Evolutionary conservation across 495 filamentous ascomycete genomes (phyloP).

Genomic region (Aspergillus cavernicola): DNA sequence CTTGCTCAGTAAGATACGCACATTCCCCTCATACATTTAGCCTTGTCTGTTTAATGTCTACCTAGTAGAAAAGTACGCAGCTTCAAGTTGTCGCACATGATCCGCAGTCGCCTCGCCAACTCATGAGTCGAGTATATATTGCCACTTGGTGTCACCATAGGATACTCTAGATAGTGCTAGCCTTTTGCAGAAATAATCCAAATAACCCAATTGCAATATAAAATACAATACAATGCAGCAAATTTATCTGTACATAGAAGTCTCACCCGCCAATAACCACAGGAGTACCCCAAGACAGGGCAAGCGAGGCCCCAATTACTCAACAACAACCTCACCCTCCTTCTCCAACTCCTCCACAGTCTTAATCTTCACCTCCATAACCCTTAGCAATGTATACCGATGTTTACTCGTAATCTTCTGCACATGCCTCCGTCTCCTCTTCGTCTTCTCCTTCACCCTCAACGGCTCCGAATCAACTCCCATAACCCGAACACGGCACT

Average conservation of each 20-base stretch:
- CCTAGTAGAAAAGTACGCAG: too few relatives aligned
- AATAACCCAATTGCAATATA: conserved; percentile 1
- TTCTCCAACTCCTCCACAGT: conserved; percentile 52
- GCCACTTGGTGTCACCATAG: too few relatives aligned
- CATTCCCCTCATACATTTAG: too few relatives aligned
- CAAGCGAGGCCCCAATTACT: conserved; percentile 14
- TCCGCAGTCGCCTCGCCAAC: too few relatives aligned
- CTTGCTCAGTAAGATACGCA: too few relatives aligned
- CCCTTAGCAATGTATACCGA: conserved; percentile 75
- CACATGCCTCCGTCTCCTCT: conserved; percentile 73
- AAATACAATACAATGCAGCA: conserved; percentile 7
- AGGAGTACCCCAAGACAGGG: too few relatives aligned
- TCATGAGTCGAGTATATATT: too few relatives aligned
- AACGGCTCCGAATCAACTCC: conserved; percentile 86
- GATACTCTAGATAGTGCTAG: too few relatives aligned
- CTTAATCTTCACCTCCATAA: conserved; percentile 75
- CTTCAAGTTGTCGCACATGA: too few relatives aligned
- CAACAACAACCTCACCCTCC: conserved; percentile 40
- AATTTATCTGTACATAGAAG: neutral
- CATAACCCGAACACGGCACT: conserved; percentile 80
- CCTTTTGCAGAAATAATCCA: neutral
- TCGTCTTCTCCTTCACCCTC: conserved; percentile 87
- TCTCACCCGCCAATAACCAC: neutral
- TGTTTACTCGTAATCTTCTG: conserved; percentile 81
- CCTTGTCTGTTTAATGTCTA: too few relatives aligned